Evolutionary conservation across 1,284 basidiomycete species (phyloP).

Genomic region (Heterobasidion occidentale): DNA sequence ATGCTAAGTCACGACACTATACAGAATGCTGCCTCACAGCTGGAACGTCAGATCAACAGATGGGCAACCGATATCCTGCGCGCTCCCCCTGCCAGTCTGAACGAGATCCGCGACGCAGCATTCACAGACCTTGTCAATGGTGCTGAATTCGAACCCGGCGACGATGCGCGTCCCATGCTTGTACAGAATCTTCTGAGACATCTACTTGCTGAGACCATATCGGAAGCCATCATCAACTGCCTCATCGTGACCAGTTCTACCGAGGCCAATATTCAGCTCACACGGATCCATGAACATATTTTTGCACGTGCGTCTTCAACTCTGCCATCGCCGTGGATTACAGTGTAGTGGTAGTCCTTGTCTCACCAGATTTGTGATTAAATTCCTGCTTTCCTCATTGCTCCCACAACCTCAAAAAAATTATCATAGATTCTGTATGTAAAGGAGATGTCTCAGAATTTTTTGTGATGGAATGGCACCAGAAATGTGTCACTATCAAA

Average conservation of each 20-base stretch:
- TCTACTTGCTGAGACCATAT: conserved; percentile 66
- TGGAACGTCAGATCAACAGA: conserved; percentile 73
- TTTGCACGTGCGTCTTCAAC: conserved; percentile 53
- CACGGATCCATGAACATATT: conserved; percentile 76
- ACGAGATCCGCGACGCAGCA: conserved; percentile 48
- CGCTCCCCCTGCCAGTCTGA: conserved; percentile 43
- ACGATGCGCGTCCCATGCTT: conserved; percentile 51
- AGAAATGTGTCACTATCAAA: too few relatives aligned
- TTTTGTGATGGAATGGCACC: too few relatives aligned
- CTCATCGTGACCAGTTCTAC: conserved; percentile 69
- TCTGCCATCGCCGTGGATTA: not conserved
- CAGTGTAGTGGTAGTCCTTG: too few relatives aligned
- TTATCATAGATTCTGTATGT: too few relatives aligned
- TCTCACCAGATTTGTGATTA: too few relatives aligned
- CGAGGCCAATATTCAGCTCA: conserved; percentile 74
- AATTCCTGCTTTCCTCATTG: too few relatives aligned
- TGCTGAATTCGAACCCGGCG: conserved; percentile 26
- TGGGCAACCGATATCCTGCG: conserved; percentile 73
- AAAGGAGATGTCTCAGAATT: too few relatives aligned
- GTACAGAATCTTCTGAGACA: conserved; percentile 72
- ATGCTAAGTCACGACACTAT: not conserved
- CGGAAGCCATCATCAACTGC: conserved; percentile 74
- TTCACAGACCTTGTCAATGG: conserved; percentile 50
- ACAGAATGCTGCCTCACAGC: conserved; percentile 67
- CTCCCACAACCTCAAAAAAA: too few relatives aligned